Evolutionary conservation across 331 rosid species (phyloP), one percentile per base, ranked within the genome.

Genomic region (Rosa hybrid): DNA sequence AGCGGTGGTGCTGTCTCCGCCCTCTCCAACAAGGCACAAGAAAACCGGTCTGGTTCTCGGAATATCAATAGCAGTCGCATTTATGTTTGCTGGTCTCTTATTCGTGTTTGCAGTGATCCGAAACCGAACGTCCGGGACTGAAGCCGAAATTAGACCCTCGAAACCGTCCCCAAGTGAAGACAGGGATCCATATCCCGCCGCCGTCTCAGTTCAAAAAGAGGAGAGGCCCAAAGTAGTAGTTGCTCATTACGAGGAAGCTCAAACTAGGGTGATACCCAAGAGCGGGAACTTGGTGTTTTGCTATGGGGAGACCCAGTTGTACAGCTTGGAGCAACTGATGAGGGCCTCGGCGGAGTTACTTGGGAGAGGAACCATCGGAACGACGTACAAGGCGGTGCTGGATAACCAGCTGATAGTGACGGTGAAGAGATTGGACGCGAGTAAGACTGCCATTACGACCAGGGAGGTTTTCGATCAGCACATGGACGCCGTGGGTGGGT

Each of bases 281-380:
- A 95, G 93, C 39, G 95, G 97, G 69, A 85, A 80, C 75, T 80
- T 95, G 77, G 85, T 91, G 83, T 93, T 95, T 84, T 87, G 92
- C 72, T 81, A 83, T 7, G 96, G 97, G 49, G 96, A 95, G 87
- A 83, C 81, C 16, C 89, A 81, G 74, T 49, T 82, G 13, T 95
- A 91, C 71, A 89, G 86, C 65, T 77, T 93, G 88, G 98, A 95
- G 70, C 91, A 89, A 89, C 80, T 95, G 57, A 95, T 95, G 99
- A 82, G 90, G 39, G 99, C 93, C 5, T 92, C 99, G 57, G 99
- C 99, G 39, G 99, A 95, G 92, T 82, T 95, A 45, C 86, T 95
- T 1, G 99, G 98, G 1, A 89, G 98, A 54, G 99, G 99, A 25
- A 87, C 86, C 10, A 83, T 90, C 16, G 98, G 98, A 53, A 87